phyloP scores from a whole-genome alignment of 495 filamentous ascomycete species.

The Neurospora hispaniola region DNA sequence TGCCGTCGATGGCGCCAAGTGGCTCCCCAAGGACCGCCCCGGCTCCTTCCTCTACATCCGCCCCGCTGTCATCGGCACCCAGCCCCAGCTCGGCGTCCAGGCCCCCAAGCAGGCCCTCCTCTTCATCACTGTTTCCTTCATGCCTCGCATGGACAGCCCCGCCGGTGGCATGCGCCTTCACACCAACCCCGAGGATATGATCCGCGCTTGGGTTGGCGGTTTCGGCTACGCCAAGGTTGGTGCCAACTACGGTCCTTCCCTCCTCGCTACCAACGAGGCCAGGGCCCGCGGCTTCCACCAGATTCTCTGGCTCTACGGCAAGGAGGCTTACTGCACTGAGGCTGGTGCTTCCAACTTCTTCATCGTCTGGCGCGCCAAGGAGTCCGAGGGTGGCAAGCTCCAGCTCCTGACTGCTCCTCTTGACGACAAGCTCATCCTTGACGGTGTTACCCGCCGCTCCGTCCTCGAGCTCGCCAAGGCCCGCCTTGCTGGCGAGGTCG shows the following conservation, averaged over 20 bases:
- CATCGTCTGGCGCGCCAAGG: conserved; percentile 62
- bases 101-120: conserved; percentile 73
- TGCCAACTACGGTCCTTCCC: conserved; percentile 79
- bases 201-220: conserved; percentile 87
- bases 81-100: conserved; percentile 69
- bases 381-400: conserved; percentile 47
- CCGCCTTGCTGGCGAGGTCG: conserved; percentile 48
- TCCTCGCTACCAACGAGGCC: conserved; percentile 67
- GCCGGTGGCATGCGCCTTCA: conserved; percentile 62
- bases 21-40: conserved; percentile 60
- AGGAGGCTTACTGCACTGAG: conserved; percentile 68
- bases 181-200: conserved; percentile 62
- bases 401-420: conserved; percentile 78
- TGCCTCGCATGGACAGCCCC: conserved; percentile 51
- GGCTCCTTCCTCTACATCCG: conserved; percentile 65
- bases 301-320: conserved; percentile 84
- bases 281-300: conserved; percentile 64
- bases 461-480: conserved; percentile 63
- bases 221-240: conserved; percentile 87
- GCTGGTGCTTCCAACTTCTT: conserved; percentile 93
- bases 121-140: conserved; percentile 66
- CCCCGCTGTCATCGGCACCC: conserved; percentile 77
- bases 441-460: conserved; percentile 71
- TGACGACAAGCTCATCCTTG: conserved; percentile 70
- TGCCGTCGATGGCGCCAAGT: conserved; percentile 61